Conservation (phyloP, 1,284 basidiomycete genomes). For the Puccinia novopanici region DNA sequence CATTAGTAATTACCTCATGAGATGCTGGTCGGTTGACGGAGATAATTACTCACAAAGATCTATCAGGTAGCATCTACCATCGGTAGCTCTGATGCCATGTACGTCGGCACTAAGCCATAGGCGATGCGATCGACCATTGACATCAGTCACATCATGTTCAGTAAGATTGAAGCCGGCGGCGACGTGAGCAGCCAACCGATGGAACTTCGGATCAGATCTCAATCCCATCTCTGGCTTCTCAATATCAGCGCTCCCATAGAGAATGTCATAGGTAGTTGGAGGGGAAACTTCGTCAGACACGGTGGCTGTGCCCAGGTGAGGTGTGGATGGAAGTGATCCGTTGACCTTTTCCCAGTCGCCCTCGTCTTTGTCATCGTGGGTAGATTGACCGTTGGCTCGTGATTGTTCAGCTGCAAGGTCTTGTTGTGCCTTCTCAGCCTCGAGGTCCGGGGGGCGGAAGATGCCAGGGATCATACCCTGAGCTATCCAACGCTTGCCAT, state of each 20-base stretch:
- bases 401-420: slow-evolving; percentile 54
- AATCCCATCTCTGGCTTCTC: slow-evolving; percentile 60
- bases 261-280: slow-evolving; percentile 62
- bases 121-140: slow-evolving; percentile 61
- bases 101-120: slow-evolving; percentile 65
- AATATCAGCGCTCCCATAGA: slow-evolving; percentile 66
- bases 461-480: slow-evolving; percentile 66
- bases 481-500: slow-evolving; percentile 66
- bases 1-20: neutral
- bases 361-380: slow-evolving; percentile 53
- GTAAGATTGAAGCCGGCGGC: slow-evolving; percentile 63
- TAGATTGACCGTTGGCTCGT: slow-evolving; percentile 21
- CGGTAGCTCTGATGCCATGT: slow-evolving; percentile 65
- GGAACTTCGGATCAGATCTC: slow-evolving; percentile 62
- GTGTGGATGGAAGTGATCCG: slow-evolving; percentile 75
- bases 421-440: slow-evolving; percentile 53
- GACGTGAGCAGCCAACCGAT: slow-evolving; percentile 63
- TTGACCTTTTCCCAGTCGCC: slow-evolving; percentile 58
- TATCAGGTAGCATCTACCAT: slow-evolving; percentile 65
- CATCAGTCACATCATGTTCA: slow-evolving; percentile 63
- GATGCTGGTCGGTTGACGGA: neutral
- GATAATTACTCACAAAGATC: slow-evolving; percentile 61
- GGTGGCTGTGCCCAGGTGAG: slow-evolving; percentile 63
- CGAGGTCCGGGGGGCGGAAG: slow-evolving; percentile 60
- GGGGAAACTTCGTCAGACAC: slow-evolving; percentile 55